Conservation (phyloP, 1,284 basidiomycete species). For the Chondrostereum purpureum region DNA sequence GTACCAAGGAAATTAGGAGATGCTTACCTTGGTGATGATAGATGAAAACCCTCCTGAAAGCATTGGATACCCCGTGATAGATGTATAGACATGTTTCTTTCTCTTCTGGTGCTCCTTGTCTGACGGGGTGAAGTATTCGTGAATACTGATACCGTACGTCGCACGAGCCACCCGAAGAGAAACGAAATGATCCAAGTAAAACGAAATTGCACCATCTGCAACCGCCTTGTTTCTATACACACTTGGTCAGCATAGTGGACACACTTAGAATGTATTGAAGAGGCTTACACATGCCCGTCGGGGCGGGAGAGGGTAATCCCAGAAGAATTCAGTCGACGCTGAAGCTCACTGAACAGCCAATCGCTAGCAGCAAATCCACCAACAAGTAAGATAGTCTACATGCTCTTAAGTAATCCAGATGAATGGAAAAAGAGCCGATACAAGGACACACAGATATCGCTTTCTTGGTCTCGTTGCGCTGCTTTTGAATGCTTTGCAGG, state of each 20-base stretch:
- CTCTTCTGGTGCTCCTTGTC: slow-evolving; percentile 30
- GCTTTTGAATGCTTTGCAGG: slow-evolving; percentile 23
- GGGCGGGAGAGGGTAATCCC: slow-evolving; percentile 29
- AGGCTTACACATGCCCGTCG: slow-evolving; percentile 33
- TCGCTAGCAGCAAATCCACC: slow-evolving; percentile 49
- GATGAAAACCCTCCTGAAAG: slow-evolving; percentile 22
- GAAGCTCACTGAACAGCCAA: slow-evolving; percentile 36
- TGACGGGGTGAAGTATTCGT: slow-evolving; percentile 20
- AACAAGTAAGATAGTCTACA: slow-evolving; percentile 29
- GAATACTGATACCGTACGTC: slow-evolving; percentile 34
- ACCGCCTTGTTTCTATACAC: slow-evolving; percentile 47
- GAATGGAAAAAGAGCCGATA: not conserved
- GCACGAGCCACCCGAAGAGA: slow-evolving; percentile 36
- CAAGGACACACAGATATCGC: slow-evolving; percentile 17
- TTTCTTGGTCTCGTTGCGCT: slow-evolving; percentile 17
- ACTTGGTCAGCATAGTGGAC: not conserved
- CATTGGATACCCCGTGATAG: slow-evolving; percentile 18
- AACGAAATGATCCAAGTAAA: slow-evolving; percentile 43
- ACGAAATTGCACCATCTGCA: slow-evolving; percentile 48
- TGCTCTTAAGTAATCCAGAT: slow-evolving; percentile 6
- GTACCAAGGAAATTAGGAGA: not conserved
- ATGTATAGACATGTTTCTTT: slow-evolving; percentile 13
- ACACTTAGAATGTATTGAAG: not conserved
- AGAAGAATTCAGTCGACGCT: slow-evolving; percentile 21
- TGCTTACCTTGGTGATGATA: slow-evolving; percentile 23